Conservation (phyloP, 116 monocot species). For the Papilionanthe hybrid region DNA sequence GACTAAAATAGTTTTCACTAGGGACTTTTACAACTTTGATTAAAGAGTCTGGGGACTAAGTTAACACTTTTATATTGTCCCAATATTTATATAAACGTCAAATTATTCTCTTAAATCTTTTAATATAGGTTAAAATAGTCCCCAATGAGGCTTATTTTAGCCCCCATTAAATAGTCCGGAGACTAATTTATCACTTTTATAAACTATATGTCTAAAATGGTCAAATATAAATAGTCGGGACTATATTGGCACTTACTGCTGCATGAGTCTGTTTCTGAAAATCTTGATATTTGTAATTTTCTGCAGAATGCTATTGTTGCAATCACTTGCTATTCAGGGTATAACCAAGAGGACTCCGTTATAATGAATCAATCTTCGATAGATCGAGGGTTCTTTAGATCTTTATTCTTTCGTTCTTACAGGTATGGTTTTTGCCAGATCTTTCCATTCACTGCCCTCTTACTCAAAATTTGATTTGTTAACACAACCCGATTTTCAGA, state of each 20-base stretch:
- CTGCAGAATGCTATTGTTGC: conserved; percentile 99
- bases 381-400: conserved; percentile 96
- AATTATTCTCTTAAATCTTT: too few species aligned
- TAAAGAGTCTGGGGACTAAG: too few species aligned
- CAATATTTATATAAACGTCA: too few species aligned
- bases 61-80: too few species aligned
- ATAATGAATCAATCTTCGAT: conserved; percentile 99
- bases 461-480: background rate
- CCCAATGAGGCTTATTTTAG: too few species aligned
- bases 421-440: conserved; percentile 41
- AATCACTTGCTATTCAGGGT: conserved; percentile 99
- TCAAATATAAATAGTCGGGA: too few species aligned
- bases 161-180: too few species aligned
- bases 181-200: too few species aligned
- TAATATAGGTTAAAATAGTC: too few species aligned
- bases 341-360: conserved; percentile 99
- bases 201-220: too few species aligned
- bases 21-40: too few species aligned
- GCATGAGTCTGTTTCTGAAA: background rate
- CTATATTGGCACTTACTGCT: background rate
- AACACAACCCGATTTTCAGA: conserved; percentile 26
- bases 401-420: conserved; percentile 96
- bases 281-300: conserved; percentile 5
- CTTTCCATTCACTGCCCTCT: background rate
- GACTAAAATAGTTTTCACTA: too few species aligned